Base-by-base conservation (phyloP, 352 stramenopile species). In the Globisporangium nodosum region DNA sequence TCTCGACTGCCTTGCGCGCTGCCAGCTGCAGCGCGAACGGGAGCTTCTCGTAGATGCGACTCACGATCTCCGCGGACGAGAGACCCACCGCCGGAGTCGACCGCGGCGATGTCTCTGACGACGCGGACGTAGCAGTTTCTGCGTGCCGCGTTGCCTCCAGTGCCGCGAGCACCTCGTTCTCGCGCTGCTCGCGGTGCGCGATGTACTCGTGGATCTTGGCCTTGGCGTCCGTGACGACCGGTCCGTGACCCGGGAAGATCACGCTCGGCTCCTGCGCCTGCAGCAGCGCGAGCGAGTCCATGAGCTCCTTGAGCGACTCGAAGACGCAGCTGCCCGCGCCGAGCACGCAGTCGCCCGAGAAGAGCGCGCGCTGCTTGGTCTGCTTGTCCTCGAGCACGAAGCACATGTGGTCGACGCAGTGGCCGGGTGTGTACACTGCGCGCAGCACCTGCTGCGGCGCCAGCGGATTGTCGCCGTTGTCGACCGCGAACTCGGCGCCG, bases 321-420 rank as follows among this genome's bases (percentile, higher is more conserved):
- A 97, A 96, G 49, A 95, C 70, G 58, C 77, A 88, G 52, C 86
- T 97, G 11, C 88, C 87, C 46, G 78, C 74, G 20, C 88, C 88
- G 45, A 97, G 63, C 5, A 97, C 58, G 51, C 86, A 94, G 63
- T 96, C 88, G 52, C 86, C 88, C 1, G 84, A 92, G 59, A 96
- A 94, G 9, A 96, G 59, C 8, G 65, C 55, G 66, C 51, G 58
- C 20, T 42, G 30, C 37, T 16, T 27, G 21, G 8, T 52, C 27
- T 24, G 12, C 12, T 18, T 52, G 24, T 68, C 50, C 1, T 72
- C 46, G 27, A 96, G 55, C 11, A 91, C 27, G 33, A 96, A 94
- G 59, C 81, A 88, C 48, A 91, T 74, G 64, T 96, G 86, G 61
- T 97, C 88, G 54, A 79, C 78, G 57, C 81, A 91, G 60, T 97